phyloP scores from a whole-genome alignment of 164 flowering plant species.

The Vitis cinerea region DNA sequence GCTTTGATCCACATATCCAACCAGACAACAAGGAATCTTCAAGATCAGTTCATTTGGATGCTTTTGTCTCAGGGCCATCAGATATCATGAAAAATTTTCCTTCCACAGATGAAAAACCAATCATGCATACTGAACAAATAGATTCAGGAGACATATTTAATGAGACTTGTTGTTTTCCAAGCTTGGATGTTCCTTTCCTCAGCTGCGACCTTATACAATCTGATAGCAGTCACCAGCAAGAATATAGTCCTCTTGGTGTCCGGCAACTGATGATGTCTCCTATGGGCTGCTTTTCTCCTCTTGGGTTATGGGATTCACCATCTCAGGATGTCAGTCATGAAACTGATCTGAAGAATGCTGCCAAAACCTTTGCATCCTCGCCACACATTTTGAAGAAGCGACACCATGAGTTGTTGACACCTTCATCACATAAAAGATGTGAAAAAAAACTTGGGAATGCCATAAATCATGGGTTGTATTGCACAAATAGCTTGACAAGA shows the following conservation, averaged over 20 bases:
- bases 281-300: conserved; percentile 63
- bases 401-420: conserved; percentile 76
- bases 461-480: conserved; percentile 22
- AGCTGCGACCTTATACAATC: conserved; percentile 90
- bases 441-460: conserved; percentile 66
- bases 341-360: conserved; percentile 74
- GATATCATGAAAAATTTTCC: conserved; percentile 24
- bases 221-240: conserved; percentile 69
- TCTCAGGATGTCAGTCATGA: conserved; percentile 67
- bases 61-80: conserved; percentile 26
- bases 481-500: conserved; percentile 34
- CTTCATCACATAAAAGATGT: conserved; percentile 49
- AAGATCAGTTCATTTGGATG: conserved; percentile 39
- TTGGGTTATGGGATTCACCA: conserved; percentile 83
- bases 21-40: conserved; percentile 30
- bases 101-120: conserved; percentile 26
- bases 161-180: conserved; percentile 95
- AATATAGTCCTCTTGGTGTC: conserved; percentile 94
- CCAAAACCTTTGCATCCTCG: conserved; percentile 71
- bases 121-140: conserved; percentile 22
- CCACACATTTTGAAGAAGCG: conserved; percentile 92
- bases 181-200: conserved; percentile 84
- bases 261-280: conserved; percentile 84
- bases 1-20: conserved; percentile 25
- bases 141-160: conserved; percentile 64